Evolutionary conservation across 208 protist species (phyloP).

Genomic region (Tritrichomonas musculus): DNA sequence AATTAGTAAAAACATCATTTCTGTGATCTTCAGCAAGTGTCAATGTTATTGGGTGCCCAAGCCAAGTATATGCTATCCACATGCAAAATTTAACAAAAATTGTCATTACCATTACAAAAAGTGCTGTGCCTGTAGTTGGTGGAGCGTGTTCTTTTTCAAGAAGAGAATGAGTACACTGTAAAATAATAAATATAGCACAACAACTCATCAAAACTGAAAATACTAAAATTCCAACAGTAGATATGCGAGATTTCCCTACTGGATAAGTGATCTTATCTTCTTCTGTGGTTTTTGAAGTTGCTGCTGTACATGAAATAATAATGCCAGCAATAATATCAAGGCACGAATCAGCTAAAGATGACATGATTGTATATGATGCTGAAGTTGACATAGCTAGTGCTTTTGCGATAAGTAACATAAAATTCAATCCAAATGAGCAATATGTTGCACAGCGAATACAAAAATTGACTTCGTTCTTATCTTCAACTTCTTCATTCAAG

Average conservation of each 20-base stretch:
- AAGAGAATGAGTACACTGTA: not conserved
- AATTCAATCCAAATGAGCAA: not conserved
- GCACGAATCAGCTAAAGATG: not conserved
- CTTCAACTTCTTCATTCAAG: no score
- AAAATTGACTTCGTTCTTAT: not conserved
- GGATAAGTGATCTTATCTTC: not conserved
- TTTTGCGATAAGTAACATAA: not conserved
- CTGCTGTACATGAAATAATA: not conserved
- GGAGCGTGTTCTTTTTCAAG: not conserved
- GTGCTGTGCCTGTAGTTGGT: not conserved
- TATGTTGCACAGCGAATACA: not conserved
- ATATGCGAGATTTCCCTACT: not conserved
- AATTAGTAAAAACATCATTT: not conserved
- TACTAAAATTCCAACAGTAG: not conserved
- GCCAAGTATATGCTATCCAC: not conserved
- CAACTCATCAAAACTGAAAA: slow-evolving; percentile 13
- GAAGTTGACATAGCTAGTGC: not conserved
- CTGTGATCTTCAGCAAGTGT: not conserved
- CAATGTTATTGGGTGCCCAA: not conserved
- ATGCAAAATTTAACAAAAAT: not conserved
- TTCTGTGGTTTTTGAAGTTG: not conserved
- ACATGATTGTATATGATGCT: not conserved
- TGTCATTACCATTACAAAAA: not conserved
- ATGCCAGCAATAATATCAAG: not conserved
- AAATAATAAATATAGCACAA: not conserved